Evolutionary conservation across 140 eudicot genomes (phyloP), one percentile per base, ranked within the genome.

Genomic region (Flaveria floridana): DNA sequence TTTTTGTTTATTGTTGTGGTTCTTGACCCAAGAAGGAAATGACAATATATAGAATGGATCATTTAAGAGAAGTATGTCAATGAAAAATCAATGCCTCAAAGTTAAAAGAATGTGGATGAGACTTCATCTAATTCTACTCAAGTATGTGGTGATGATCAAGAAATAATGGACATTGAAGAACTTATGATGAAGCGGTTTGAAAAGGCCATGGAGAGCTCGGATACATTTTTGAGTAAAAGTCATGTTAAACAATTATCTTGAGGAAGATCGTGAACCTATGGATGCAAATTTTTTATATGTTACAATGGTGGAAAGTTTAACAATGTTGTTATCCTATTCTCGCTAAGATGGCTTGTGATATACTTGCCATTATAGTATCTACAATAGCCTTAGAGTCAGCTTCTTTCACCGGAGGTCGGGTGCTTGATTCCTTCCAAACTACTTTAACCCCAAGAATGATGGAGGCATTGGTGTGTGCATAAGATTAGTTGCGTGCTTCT

Each of bases 21-120:
- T 30, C 75, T 70, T 52, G 75, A 50, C 28, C 63, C 64, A 28
- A 28, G 75, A 18, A 20, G 65, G 1, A 28, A 71, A 18, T 71
- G 47, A 48, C 16, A 71, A 71, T 71, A 71, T 71, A 71, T 71
- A 28, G 30, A 51, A 9, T 71, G 64, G 50, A 2, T 71, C 28
- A 51, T 71, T 4, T 1, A 2, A 2, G 34, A 51, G 3, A 71
- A 25, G 6, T 51, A 5, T 26, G 51, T 23, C 14, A 5, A 23
- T 1, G 42, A 21, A 44, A 7, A 14, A 19, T 21, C 23, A 0
- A 11, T 26, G 48, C 74, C 74, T 13, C 10, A 50, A 70, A 70
- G 26, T 30, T 0, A 30, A 13, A 28, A 70, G 21, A 28, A 25
- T 3, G 10, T 47, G 13, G 47, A 70, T 44, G 47, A 10, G 47